Base-by-base conservation (phyloP, 805 yeast species). In the Candida morakotiae region DNA sequence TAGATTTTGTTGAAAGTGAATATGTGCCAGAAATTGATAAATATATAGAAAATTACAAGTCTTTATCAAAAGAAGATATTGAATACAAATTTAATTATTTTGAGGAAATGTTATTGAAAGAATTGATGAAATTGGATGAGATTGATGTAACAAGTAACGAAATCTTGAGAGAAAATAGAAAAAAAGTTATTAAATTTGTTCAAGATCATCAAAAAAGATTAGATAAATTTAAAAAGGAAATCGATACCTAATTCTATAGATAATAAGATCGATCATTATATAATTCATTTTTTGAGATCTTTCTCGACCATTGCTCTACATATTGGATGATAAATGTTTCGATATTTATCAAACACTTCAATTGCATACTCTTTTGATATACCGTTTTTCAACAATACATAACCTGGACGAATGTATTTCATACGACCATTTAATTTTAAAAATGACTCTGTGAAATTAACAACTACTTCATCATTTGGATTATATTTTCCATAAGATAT, bases 91-190 rank as follows among this genome's bases (percentile, higher is more conserved):
- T 67, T 47, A 71, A 73, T 36, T 83, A 69, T 53, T 78, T 67
- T 54, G 82, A 79, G 48, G 94, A 84, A 55, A 73, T 73, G 69
- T 59, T 84, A 29, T 63, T 84, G 55, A 82, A 83, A 52, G 69
- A 81, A 44, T 57, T 83, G 46, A 70, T 84, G 69, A 75, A 71
- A 43, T 62, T 85, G 38, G 94, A 85, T 49, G 79, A 75, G 2
- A 66, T 85, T 24, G 83, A 81, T 42, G 68, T 67, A 20, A 67
- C 62, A 8, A 74, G 74, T 33, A 73, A 70, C 49, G 73, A 62
- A 1, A 60, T 64, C 1, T 61, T 84, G 45, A 75, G 85, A 45
- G 64, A 64, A 17, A 68, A 69, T 51, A 69, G 94, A 46, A 83
- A 78, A 52, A 69, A 65, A 35, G 71, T 73, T 8, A 79, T 85